Base-by-base conservation (phyloP, 2,329 filamentous ascomycete species). In the Diaporthe ilicicola region DNA sequence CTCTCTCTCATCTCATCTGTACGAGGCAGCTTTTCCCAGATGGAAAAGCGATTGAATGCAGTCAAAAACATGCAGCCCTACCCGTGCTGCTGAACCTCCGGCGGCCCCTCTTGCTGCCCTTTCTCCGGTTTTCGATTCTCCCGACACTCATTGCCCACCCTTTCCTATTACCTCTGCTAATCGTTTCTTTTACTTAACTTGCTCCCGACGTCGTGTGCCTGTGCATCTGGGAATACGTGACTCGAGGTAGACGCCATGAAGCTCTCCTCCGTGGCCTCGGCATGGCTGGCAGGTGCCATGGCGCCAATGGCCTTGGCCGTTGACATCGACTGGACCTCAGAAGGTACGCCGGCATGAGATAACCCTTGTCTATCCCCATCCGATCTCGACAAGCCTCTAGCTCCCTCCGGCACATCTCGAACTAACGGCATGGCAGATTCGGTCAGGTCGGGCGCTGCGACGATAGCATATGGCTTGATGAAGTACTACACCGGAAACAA, bases 401-500 rank as follows among this genome's bases (percentile, higher is more conserved):
- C 46, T 39, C 10, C 37, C 39, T 29, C 13, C 2, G 65, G 42
- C 44, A 55, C 42, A 56, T 42, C 5, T 46, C 67, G 44, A 54
- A 46, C 68, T 71, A 34, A 73, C 46, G 54, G 37, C 17, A 51
- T 42, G 17, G 13, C 67, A 74, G 72, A 54, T 15, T 74, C 73
- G 42, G 67, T 74, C 72, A 73, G 32, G 65, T 48, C 67, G 24
- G 71, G 68, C 50, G 73, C 72, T 32, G 61, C 71, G 15, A 70
- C 73, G 27, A 67, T 74, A 59, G 72, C 73, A 42, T 73, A 74
- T 46, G 72, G 71, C 34, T 64, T 74, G 48, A 70, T 74, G 67
- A 67, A 74, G 37, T 74, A 73, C 39, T 74, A 74, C 61, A 72
- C 72, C 46, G 73, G 73, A 44, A 74, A 74, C 68, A 71, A 71